Base-by-base conservation (phyloP, 306 rosid species). In the Quercus ilex region DNA sequence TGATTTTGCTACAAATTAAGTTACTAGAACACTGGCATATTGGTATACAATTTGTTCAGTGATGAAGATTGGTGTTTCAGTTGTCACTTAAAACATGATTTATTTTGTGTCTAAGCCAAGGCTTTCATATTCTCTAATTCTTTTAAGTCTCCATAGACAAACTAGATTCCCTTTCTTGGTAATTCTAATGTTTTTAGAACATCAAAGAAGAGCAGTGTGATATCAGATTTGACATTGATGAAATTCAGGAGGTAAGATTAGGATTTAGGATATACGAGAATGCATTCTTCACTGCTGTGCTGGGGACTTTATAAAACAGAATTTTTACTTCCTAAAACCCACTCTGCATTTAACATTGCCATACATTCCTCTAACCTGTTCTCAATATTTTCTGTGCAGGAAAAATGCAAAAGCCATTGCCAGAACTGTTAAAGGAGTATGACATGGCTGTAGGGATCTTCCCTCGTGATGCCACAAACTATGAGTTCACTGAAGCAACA, bases 391-490 rank as follows among this genome's bases (percentile, higher is more conserved):
- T 26, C 41, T 72, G 33, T 30, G 6, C 91, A 96, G 99, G 99
- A 74, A 93, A 89, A 85, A 91, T 96, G 96, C 99, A 96, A 78
- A 96, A 91, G 85, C 88, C 98, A 53, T 82, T 93, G 75, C 89
- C 89, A 0, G 97, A 95, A 76, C 87, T 96, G 77, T 88, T 95
- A 56, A 90, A 91, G 89, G 99, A 95, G 68, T 86, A 90, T 58
- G 96, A 89, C 87, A 83, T 95, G 26, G 90, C 99, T 1, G 77
- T 85, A 6, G 99, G 98, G 77, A 85, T 95, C 63, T 93, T 95
- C 64, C 99, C 98, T 6, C 97, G 97, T 1, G 94, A 93, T 53
- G 93, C 98, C 31, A 95, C 99, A 31, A 93, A 95, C 92, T 95
- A 95, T 5, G 99, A 95, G 81, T 93, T 93, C 71, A 90, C 89